Evolutionary conservation across 1,284 basidiomycete species (phyloP), one percentile per base, ranked within the genome.

Genomic region (Polyporus tsugae): DNA sequence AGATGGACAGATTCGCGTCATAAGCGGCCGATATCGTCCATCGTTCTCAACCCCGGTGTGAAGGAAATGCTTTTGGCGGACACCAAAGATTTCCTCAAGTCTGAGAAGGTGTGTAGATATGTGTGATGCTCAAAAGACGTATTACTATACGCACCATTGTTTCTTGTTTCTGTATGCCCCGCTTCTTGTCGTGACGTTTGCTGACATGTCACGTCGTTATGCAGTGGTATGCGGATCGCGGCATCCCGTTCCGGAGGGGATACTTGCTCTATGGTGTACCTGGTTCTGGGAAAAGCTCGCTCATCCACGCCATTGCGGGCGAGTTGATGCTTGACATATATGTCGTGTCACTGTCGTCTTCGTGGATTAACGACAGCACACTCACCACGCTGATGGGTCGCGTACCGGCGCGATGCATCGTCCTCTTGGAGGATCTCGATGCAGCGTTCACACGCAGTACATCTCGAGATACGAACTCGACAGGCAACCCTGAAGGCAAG

Each of bases 221-320:
- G 63, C 71, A 83, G 80, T 86, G 85, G 85, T 86, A 86, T 68
- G 84, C 83, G 11, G 83, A 84, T 72, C 82, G 84, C 60, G 85
- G 85, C 60, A 94, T 95, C 72, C 93, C 93, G 29, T 95, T 94
- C 86, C 90, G 93, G 63, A 86, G 93, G 67, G 93, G 94, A 2
- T 95, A 95, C 78, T 87, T 96, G 58, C 84, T 95, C 29, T 89
- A 95, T 74, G 94, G 94, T 73, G 86, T 93, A 35, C 91, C 92
- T 33, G 93, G 93, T 35, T 92, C 90, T 22, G 94, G 94, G 42
- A 95, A 95, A 82, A 90, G 89, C 33, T 92, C 90, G 25, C 84
- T 94, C 71, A 93, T 95, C 75, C 93, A 95, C 73, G 93, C 94
- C 22, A 88, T 96, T 53, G 94, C 94, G 19, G 91, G 92, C 65